A percentile compares a stretch with the other conserved stretches of the same genome.
Evolutionary conservation across 2,329 filamentous ascomycete species (phyloP).

Genomic region (Microcyclospora tardicrescens): DNA sequence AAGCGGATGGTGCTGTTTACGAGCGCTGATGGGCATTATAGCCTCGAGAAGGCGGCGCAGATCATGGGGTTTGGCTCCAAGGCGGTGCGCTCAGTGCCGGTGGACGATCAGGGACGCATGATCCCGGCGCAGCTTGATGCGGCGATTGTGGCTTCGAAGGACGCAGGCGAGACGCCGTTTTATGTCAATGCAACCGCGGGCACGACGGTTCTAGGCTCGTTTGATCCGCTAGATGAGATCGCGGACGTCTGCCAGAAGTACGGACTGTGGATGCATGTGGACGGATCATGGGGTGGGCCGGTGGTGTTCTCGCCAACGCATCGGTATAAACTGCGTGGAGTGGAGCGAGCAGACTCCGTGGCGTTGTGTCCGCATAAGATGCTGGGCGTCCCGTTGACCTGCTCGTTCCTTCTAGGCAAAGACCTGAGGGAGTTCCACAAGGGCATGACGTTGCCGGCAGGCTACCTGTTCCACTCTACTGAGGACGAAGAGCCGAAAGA

Average conservation of each 20-base stretch:
- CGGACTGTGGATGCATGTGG: conserved; percentile 82
- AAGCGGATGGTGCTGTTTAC: conserved; percentile 73
- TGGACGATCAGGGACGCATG: conserved; percentile 64
- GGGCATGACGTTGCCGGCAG: conserved; percentile 76
- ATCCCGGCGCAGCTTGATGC: conserved; percentile 50
- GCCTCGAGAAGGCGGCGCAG: conserved; percentile 85
- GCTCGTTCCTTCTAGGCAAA: conserved; percentile 70
- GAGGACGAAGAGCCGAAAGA: conserved; percentile 1
- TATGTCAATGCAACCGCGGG: conserved; percentile 95
- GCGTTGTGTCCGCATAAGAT: conserved; percentile 96
- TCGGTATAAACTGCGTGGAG: conserved; percentile 54
- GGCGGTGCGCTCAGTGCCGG: conserved; percentile 59
- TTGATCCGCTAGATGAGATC: conserved; percentile 64
- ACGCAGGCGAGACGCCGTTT: conserved; percentile 65
- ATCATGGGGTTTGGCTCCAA: conserved; percentile 70
- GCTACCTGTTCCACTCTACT: conserved; percentile 44
- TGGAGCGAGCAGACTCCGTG: conserved; percentile 63
- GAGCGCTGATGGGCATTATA: conserved; percentile 83
- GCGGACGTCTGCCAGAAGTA: conserved; percentile 56
- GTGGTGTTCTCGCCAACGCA: conserved; percentile 60
- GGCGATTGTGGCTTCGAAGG: conserved; percentile 48
- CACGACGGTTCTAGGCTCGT: conserved; percentile 84
- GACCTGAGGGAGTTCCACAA: conserved; percentile 66
- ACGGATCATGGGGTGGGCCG: conserved; percentile 80
- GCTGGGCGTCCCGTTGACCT: conserved; percentile 82